Evolutionary conservation across 352 stramenopile genomes (phyloP), one percentile per base, ranked within the genome.

Genomic region (Phytophthora macrochlamydospora): DNA sequence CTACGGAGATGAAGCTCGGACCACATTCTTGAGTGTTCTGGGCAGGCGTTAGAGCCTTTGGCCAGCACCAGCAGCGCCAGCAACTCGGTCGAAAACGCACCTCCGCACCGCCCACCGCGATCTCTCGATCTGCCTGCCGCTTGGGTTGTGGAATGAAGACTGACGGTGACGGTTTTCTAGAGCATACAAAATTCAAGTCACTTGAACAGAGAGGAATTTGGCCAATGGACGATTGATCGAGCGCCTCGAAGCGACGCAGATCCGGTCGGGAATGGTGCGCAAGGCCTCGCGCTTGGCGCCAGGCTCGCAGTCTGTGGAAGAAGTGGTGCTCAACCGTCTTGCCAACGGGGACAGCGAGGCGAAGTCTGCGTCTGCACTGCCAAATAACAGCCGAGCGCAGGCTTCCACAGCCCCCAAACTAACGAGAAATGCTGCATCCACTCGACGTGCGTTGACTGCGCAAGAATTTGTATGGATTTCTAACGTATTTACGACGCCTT

Each of bases 271-370:
- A 9, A 92, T 94, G 83, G 82, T 91, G 64, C 76, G 82, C 3
- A 89, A 86, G 55, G 72, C 77, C 24, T 79, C 76, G 14, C 73
- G 72, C 0, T 73, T 94, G 53, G 64, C 77, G n/a, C 75, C 85
- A 3, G 78, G 72, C 37, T 67, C 69, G 56, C 86, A 70, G 64
- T 91, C 82, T 2, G 66, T 94, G 42, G 86, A 94, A 60, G 83
- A 94, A 57, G 69, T 94, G 18, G 38, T 94, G 46, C 65, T 92
- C 8, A 61, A 78, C 14, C 79, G 86, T 11, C 71, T 87, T 38
- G 75, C 71, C 3, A 75, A 71, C 59, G 57, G 48, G 12, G 48
- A 57, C 5, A 67, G 30, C 2, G 50, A 55, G 18, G 42, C 49
- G 29, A 12, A 6, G 9, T 63, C 59, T 2, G 59, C 52, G 33